Evolutionary conservation across 495 filamentous ascomycete species (phyloP).

Genomic region (Neurospora sp.): DNA sequence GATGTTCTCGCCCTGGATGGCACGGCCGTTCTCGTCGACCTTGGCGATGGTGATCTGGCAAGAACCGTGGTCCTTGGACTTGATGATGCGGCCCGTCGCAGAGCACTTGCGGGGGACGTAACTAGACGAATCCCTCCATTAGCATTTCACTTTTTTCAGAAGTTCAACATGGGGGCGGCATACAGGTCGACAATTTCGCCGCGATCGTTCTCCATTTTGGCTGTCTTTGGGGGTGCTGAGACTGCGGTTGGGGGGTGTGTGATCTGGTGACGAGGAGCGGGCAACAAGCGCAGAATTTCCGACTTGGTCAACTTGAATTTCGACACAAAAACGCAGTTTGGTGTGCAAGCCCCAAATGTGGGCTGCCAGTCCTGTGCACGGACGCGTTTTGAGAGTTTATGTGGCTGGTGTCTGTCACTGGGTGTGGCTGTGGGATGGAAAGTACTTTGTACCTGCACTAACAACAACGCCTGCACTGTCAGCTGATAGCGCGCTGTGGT

Average conservation of each 20-base stretch:
- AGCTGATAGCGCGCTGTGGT: slow-evolving; percentile 17
- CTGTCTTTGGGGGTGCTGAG: slow-evolving; percentile 19
- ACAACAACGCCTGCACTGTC: slow-evolving; percentile 8
- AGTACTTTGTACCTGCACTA: neutral
- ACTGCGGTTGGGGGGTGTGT: slow-evolving; percentile 18
- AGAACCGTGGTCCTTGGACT: slow-evolving; percentile 94
- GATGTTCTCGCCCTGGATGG: slow-evolving; percentile 92
- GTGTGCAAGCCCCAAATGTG: slow-evolving; percentile 18
- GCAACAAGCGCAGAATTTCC: slow-evolving; percentile 19
- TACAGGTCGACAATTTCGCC: slow-evolving; percentile 99
- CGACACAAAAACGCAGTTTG: slow-evolving; percentile 15
- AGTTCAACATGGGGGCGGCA: slow-evolving; percentile 20
- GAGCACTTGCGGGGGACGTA: slow-evolving; percentile 99
- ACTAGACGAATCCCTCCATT: slow-evolving; percentile 33
- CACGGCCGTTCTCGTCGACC: slow-evolving; percentile 92
- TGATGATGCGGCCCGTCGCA: slow-evolving; percentile 96
- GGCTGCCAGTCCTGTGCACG: slow-evolving; percentile 11
- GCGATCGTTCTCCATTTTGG: slow-evolving; percentile 34
- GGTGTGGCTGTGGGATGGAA: neutral
- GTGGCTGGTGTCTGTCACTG: neutral
- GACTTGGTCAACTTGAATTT: slow-evolving; percentile 15
- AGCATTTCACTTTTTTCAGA: neutral
- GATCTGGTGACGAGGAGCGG: slow-evolving; percentile 18
- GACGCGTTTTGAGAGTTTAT: neutral
- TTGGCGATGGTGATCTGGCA: slow-evolving; percentile 87